Base-by-base conservation (phyloP, 768 basidiomycete genomes). In the Phlegmacium glaucopus region DNA sequence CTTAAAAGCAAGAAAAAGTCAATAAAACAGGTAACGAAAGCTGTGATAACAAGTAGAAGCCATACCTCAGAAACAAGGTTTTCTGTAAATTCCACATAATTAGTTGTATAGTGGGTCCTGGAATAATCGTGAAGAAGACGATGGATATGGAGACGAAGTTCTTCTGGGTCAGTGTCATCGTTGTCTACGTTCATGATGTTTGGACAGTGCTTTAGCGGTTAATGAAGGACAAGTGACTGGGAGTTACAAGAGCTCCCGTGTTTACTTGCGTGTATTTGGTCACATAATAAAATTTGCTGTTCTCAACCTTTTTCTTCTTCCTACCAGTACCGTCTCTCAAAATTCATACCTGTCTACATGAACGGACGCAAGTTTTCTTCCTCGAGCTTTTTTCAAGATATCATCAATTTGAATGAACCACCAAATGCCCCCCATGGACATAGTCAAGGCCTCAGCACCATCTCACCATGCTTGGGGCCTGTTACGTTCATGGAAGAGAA, bases 381-480 rank as follows among this genome's bases (percentile, higher is more conserved):
- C n/a, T 40, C 49, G 36, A 22, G 55, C 57, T 43, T 68, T 32
- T n/a, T n/a, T n/a, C n/a, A n/a, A 12, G 13, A 11, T 9, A 3
- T 2, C 13, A 25, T 17, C 17, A 10, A 9, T 34, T 13, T n/a
- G n/a, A n/a, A n/a, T n/a, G n/a, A n/a, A n/a, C n/a, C n/a, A n/a
- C 26, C 26, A 28, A 46, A n/a, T 8, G 27, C n/a, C 17, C 48
- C 55, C 77, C 77, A 79, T 68, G 72, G 71, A 76, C 80, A 72
- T 69, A 79, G 83, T 85, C 83, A 85, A 83, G 83, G 77, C 73
- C 69, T 72, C 67, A 70, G 72, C 22, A 5, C 22, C 2, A 22
- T 22, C 5, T 5, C 22, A 22, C 22, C 22, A 22, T 22, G 22
- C 22, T 22, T 22, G 22, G 5, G 22, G 22, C 22, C 5, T 22